These are phyloP conservation scores for Polytolypa hystricis DNA, from an alignment of 2,329 filamentous ascomycete species.

Conservation along the genomic window DNA sequence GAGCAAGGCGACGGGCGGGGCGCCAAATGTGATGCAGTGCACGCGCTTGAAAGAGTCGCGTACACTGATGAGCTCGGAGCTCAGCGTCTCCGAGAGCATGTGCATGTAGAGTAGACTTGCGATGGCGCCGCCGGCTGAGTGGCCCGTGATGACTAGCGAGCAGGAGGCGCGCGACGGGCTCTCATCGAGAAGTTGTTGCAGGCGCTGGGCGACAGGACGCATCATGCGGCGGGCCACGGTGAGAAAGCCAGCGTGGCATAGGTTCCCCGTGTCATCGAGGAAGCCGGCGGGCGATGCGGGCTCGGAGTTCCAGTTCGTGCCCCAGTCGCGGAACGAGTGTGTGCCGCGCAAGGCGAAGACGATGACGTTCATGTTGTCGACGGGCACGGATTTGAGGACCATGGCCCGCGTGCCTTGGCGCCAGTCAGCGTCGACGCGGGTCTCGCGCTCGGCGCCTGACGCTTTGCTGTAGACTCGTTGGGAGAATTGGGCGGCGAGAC, in stretches of 20 bases:
- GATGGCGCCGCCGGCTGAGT: conserved; percentile 76
- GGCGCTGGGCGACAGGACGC: conserved; percentile 56
- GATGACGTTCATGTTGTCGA: conserved; percentile 67
- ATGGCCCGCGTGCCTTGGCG: conserved; percentile 70
- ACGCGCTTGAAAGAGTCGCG: conserved; percentile 63
- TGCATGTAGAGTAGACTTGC: conserved; percentile 70
- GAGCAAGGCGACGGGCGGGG: conserved; percentile 63
- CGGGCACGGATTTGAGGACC: conserved; percentile 68
- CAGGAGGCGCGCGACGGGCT: conserved; percentile 55
- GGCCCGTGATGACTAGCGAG: conserved; percentile 72
- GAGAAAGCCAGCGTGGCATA: conserved; percentile 72
- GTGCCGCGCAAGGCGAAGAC: conserved; percentile 77
- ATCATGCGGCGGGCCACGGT: conserved; percentile 66
- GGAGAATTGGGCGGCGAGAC: conserved; percentile 67
- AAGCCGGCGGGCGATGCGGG: conserved; percentile 58
- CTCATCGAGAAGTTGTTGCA: conserved; percentile 60
- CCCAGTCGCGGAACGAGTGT: conserved; percentile 74
- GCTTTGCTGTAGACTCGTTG: conserved; percentile 61
- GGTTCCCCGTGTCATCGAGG: conserved; percentile 64
- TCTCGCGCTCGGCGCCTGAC: conserved; percentile 50
- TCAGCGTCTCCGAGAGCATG: conserved; percentile 53
- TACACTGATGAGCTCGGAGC: conserved; percentile 59
- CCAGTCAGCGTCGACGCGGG: conserved; percentile 62
- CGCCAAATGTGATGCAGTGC: conserved; percentile 78
- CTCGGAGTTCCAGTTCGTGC: conserved; percentile 63